Base-by-base conservation (phyloP, 2,329 filamentous ascomycete species). In the Cytospora chrysosperma region DNA sequence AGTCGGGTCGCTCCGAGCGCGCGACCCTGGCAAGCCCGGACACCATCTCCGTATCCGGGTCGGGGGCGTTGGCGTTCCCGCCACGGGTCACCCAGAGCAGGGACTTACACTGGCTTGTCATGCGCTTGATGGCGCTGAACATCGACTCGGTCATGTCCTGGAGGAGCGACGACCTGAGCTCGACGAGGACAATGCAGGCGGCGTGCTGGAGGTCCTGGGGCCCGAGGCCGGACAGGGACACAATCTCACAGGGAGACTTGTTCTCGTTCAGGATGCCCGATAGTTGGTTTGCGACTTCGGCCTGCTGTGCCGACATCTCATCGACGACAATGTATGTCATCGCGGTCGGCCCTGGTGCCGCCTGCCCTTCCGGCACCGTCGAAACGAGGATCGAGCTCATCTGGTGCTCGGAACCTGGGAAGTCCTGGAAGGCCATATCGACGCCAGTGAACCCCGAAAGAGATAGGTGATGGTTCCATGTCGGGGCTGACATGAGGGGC, bases 391-490 rank as follows among this genome's bases (percentile, higher is more conserved):
- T 63, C 19, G 61, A 63, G 24, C 56, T 63, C 55, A 63, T 63
- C n/a, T 63, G 61, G 30, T 63, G 60, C 17, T 56, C 52, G 15
- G 68, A 62, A 52, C 59, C 56, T 40, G 68, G 24, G 56, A 68
- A 67, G 61, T 73, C 72, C 3, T 63, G 63, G 8, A 73, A 68
- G n/a, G 67, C 68, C 3, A 66, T 62, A 21, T 73, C 71, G 19
- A 72, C 53, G 6, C 68, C 68, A 13, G 53, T 59, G 59, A 70
- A 71, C 0, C 69, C 69, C 5, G 67, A 60, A 1, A 50, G 57
- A 4, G 43, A 37, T 4, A 74, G 58, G 28, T 68, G 61, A 17
- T 61, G 37, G 7, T 61, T 43, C 72, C 72, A 74, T 4, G 28
- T 52, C 10, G 63, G 61, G n/a, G 63, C 64, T 2, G 67, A 70